Percentiles rank a stretch among this genome's conserved stretches.
phyloP scores from a whole-genome alignment of 495 filamentous ascomycete species.

The Viridothelium virens region DNA sequence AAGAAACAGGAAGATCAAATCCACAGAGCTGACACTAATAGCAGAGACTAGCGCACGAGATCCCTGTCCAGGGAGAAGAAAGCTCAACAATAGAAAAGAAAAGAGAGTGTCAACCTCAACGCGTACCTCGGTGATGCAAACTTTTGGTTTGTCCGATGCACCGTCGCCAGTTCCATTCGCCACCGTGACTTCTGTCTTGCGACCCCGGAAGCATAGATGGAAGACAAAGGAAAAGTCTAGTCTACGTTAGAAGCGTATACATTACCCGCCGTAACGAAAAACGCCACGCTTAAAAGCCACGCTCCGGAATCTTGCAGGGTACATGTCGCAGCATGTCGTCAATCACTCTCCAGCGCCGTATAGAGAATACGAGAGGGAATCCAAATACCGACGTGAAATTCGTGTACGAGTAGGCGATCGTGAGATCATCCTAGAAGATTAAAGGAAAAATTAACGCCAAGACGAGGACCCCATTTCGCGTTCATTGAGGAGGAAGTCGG shows the following conservation, averaged over 20 bases:
- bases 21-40: conserved; percentile 1
- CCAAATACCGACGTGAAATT: not conserved
- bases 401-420: not conserved
- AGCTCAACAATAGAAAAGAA: not conserved
- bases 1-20: not conserved
- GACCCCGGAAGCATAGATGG: not conserved
- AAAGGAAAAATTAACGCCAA: not conserved
- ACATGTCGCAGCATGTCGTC: not conserved
- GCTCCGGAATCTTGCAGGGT: not conserved
- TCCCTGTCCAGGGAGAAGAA: not conserved
- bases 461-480: not conserved
- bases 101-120: not conserved
- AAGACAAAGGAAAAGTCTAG: conserved; percentile 6
- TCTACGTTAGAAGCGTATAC: conserved; percentile 12
- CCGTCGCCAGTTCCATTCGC: not conserved
- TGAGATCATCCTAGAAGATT: not conserved
- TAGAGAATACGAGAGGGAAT: not conserved
- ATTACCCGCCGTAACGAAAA: not conserved
- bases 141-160: not conserved
- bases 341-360: not conserved
- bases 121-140: not conserved
- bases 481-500: conserved; percentile 13
- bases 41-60: not conserved
- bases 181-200: not conserved
- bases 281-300: not conserved